Evolutionary conservation across 176 grass and related monocot species (phyloP).

Genomic region (Pontederia crassipes): DNA sequence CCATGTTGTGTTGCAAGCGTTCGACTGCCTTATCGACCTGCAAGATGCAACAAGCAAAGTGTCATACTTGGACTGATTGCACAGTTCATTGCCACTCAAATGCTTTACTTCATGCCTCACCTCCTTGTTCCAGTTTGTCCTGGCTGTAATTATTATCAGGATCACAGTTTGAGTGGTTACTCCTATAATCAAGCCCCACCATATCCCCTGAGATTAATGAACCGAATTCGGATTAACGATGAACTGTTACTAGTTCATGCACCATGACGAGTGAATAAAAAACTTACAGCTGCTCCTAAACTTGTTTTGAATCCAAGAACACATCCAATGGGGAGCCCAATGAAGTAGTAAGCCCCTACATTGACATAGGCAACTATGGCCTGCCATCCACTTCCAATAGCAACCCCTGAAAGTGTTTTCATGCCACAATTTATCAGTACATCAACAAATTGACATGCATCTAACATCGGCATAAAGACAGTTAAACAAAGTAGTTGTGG

Average conservation of each 20-base stretch:
- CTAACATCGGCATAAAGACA: too few species aligned
- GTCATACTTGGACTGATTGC: not conserved
- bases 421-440: not conserved
- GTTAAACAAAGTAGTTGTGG: not conserved
- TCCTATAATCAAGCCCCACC: slow-evolving; percentile 79
- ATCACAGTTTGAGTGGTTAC: slow-evolving; percentile 45
- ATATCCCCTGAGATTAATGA: slow-evolving; percentile 49
- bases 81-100: not conserved
- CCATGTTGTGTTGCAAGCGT: slow-evolving; percentile 5
- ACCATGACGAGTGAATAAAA: not conserved
- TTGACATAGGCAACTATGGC: slow-evolving; percentile 75
- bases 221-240: not conserved
- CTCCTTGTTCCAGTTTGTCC: slow-evolving; percentile 71
- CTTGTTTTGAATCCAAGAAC: slow-evolving; percentile 60
- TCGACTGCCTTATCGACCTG: slow-evolving; percentile 11
- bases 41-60: not conserved
- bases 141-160: slow-evolving; percentile 58
- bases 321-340: slow-evolving; percentile 66
- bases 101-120: slow-evolving; percentile 10
- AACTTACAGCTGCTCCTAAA: slow-evolving; percentile 44
- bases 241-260: not conserved
- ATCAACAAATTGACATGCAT: not conserved
- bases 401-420: slow-evolving; percentile 36
- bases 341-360: slow-evolving; percentile 59
- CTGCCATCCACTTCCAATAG: slow-evolving; percentile 80